phyloP scores from a whole-genome alignment of 2,329 filamentous ascomycete species.

The Colletotrichum filicis region DNA sequence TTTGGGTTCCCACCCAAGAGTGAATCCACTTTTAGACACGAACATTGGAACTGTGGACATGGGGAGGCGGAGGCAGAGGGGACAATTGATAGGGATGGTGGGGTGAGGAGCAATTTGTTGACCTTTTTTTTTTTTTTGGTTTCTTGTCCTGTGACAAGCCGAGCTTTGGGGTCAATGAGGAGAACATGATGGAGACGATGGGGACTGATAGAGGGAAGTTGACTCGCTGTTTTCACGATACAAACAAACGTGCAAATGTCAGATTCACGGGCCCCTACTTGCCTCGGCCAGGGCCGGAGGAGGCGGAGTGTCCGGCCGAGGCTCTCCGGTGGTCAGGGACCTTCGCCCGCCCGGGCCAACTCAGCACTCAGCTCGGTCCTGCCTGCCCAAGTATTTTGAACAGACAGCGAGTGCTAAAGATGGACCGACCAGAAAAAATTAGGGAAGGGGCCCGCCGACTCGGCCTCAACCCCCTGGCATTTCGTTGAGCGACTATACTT shows the following conservation, averaged over 20 bases:
- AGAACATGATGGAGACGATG: not conserved
- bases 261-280: not conserved
- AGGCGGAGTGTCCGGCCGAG: constrained; percentile 31
- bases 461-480: constrained; percentile 37
- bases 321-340: not conserved
- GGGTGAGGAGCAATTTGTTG: constrained; percentile 14
- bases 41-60: not conserved
- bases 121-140: not conserved
- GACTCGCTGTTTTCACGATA: not conserved
- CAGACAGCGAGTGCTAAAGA: not conserved
- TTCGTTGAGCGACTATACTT: constrained; percentile 35
- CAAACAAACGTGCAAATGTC: not conserved
- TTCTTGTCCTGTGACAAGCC: constrained; percentile 11
- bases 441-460: constrained; percentile 2
- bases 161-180: constrained; percentile 1
- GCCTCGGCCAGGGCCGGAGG: constrained; percentile 28
- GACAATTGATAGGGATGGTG: not conserved
- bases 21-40: constrained; percentile 1
- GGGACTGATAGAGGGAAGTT: not conserved
- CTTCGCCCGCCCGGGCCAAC: not conserved
- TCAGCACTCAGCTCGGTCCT: not conserved
- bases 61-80: not conserved
- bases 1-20: constrained; percentile 1
- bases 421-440: not conserved
- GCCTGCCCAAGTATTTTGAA: not conserved